phyloP scores from a whole-genome alignment of 2,329 filamentous ascomycete species.

The Thielaviopsis cerberus region DNA sequence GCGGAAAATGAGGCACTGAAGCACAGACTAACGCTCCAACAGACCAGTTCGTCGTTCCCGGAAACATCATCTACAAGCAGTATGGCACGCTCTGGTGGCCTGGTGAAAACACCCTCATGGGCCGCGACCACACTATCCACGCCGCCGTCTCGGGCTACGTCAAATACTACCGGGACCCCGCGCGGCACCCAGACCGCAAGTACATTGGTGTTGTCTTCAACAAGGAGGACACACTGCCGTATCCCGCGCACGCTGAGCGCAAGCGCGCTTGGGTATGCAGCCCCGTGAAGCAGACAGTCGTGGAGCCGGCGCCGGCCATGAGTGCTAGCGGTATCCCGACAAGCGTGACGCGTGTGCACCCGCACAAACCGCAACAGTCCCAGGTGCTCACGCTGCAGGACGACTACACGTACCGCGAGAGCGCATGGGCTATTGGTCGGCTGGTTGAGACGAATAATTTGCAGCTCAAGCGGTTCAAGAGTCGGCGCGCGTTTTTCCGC shows the following conservation, averaged over 20 bases:
- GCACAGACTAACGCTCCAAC: conserved; percentile 8
- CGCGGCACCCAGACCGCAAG: conserved; percentile 64
- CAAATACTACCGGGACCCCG: conserved; percentile 85
- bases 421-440: conserved; percentile 39
- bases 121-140: conserved; percentile 90
- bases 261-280: conserved; percentile 60
- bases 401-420: conserved; percentile 41
- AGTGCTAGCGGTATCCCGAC: conserved; percentile 31
- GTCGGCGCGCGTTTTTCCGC: conserved; percentile 31
- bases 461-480: conserved; percentile 30
- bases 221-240: conserved; percentile 61
- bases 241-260: conserved; percentile 53
- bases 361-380: conserved; percentile 23
- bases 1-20: background rate
- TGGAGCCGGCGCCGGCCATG: conserved; percentile 21
- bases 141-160: conserved; percentile 75
- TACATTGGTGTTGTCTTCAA: conserved; percentile 90
- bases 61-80: conserved; percentile 96
- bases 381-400: conserved; percentile 31
- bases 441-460: conserved; percentile 33
- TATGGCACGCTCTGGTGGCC: conserved; percentile 87
- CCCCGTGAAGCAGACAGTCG: conserved; percentile 21
- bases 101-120: conserved; percentile 88
- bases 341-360: conserved; percentile 24
- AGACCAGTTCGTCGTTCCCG: conserved; percentile 86